Conservation (phyloP, 139 green algal species). For the Chloropicon primus region DNA sequence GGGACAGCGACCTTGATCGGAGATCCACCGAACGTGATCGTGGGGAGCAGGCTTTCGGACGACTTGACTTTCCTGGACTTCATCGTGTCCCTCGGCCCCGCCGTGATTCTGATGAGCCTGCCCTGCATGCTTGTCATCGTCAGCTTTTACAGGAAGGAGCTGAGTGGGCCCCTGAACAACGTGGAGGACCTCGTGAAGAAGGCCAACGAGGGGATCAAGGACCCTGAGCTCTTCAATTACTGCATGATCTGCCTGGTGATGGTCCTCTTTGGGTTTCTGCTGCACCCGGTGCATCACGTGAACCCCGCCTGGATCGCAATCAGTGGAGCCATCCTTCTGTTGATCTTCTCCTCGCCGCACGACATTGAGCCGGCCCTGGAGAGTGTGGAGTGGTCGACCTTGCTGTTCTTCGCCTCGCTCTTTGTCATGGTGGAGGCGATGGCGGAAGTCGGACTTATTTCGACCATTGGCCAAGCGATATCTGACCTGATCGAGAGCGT, state of each 20-base stretch:
- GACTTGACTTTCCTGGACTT: conserved; percentile 32
- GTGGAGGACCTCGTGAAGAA: not conserved
- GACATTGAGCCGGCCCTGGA: conserved; percentile 23
- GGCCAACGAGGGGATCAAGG: conserved; percentile 11
- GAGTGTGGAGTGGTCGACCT: conserved; percentile 30
- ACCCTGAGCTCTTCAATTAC: conserved; percentile 23
- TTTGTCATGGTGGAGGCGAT: conserved; percentile 30
- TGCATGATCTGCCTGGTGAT: conserved; percentile 24
- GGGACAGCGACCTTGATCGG: conserved; percentile 37
- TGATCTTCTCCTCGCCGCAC: conserved; percentile 5
- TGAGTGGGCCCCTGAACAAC: conserved; percentile 15
- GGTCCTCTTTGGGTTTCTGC: conserved; percentile 39
- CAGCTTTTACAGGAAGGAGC: conserved; percentile 9
- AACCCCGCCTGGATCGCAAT: conserved; percentile 35
- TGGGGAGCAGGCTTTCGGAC: conserved; percentile 28
- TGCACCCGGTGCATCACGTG: conserved; percentile 36
- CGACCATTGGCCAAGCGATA: conserved; percentile 10
- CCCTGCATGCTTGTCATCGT: conserved; percentile 14
- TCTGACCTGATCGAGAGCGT: conserved; percentile 13
- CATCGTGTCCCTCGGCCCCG: conserved; percentile 27
- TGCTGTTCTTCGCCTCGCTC: conserved; percentile 34
- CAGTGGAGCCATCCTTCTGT: conserved; percentile 28
- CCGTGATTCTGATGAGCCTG: conserved; percentile 19
- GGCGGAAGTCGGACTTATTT: conserved; percentile 17
- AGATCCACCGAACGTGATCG: conserved; percentile 44